Conservation (phyloP, 208 protist genomes). For the Acanthamoeba royreba region DNA sequence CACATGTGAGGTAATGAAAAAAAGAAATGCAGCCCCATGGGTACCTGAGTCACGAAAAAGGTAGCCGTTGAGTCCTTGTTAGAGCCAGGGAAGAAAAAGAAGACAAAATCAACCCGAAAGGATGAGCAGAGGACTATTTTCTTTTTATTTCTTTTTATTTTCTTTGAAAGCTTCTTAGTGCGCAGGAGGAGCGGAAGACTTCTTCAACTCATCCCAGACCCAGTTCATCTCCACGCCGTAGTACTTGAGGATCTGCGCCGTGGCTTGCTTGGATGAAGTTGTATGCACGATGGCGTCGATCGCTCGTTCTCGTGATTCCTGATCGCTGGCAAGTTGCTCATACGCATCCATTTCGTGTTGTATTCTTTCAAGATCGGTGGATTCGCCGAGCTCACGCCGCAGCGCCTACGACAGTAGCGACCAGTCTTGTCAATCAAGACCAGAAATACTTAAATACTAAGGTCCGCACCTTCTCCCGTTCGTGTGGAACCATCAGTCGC, state of each 20-base stretch:
- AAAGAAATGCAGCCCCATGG: too few relatives aligned
- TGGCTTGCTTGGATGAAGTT: conserved; percentile 13
- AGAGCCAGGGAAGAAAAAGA: too few relatives aligned
- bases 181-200: neutral
- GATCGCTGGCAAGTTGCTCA: neutral
- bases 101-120: too few relatives aligned
- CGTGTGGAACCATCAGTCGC: neutral
- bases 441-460: neutral
- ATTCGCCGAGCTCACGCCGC: neutral
- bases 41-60: too few relatives aligned
- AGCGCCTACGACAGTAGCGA: too few relatives aligned
- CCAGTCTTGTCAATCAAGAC: neutral
- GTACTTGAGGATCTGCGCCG: neutral
- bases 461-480: neutral
- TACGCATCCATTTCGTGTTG: neutral
- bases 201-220: conserved; percentile 21
- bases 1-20: too few relatives aligned
- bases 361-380: neutral
- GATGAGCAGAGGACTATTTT: neutral
- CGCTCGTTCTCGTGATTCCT: neutral
- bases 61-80: too few relatives aligned
- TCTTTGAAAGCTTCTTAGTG: neutral
- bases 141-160: neutral
- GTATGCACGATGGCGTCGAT: neutral
- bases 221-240: conserved; percentile 41